These are phyloP conservation scores for Penicillium daleae DNA, from an alignment of 495 filamentous ascomycete genomes.

Conservation along the genomic window DNA sequence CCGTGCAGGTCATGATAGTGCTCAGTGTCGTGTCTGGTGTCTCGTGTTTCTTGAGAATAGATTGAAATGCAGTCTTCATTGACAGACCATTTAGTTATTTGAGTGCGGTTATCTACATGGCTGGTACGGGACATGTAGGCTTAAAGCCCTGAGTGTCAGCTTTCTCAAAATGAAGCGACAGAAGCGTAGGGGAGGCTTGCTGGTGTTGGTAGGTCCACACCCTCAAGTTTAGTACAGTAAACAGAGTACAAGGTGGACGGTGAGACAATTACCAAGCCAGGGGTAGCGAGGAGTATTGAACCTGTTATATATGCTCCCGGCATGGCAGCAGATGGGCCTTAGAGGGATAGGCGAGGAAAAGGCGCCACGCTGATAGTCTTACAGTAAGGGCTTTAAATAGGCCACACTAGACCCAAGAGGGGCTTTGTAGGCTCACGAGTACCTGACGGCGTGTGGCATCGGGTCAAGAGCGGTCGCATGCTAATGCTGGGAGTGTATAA, in stretches of 20 bases:
- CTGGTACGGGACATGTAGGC: constrained; percentile 7
- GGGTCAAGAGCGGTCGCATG: not conserved
- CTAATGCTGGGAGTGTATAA: not conserved
- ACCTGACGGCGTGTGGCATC: not conserved
- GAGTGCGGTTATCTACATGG: not conserved
- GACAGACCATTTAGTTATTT: constrained; percentile 11
- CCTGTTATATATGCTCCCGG: constrained; percentile 11
- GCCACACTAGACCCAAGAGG: constrained; percentile 8
- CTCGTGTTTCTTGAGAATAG: constrained; percentile 21
- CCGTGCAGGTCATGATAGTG: constrained; percentile 1
- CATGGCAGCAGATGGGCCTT: not conserved
- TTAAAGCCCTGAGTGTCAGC: not conserved
- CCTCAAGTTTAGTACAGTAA: not conserved
- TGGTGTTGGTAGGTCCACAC: not conserved
- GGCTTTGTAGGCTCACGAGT: not conserved
- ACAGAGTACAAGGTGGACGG: no score
- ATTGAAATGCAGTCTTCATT: constrained; percentile 36
- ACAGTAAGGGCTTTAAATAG: constrained; percentile 19
- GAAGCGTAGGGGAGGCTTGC: not conserved
- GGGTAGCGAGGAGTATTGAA: constrained; percentile 8
- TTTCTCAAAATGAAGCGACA: constrained; percentile 6
- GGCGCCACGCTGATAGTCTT: not conserved
- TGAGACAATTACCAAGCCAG: not conserved
- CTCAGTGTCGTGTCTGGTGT: not conserved
- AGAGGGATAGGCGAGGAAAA: not conserved